A percentile compares a stretch with the other conserved stretches of the same genome.
Evolutionary conservation across 495 filamentous ascomycete species (phyloP).

Genomic region (Penicillium subrubescens): DNA sequence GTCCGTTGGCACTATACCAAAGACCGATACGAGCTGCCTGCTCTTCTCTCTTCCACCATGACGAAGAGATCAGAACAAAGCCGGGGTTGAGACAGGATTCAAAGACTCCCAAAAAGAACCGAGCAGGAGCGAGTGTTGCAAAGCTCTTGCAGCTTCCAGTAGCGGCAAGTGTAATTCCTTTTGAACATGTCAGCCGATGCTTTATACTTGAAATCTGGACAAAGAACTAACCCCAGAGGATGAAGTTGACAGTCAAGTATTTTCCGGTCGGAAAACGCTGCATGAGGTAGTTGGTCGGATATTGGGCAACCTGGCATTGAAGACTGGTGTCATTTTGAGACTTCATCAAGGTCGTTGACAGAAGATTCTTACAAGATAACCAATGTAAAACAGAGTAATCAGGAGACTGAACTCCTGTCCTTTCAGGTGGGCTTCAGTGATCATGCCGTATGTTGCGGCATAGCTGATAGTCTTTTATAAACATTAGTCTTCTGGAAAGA

Average conservation of each 20-base stretch:
- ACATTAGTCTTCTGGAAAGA: background rate
- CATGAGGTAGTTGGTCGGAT: background rate
- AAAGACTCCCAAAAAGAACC: slow-evolving; percentile 5
- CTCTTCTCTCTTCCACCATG: slow-evolving; percentile 12
- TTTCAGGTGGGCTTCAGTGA: background rate
- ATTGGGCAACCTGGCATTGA: background rate
- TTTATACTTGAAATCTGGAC: background rate
- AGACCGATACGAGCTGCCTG: slow-evolving; percentile 9
- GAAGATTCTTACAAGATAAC: background rate
- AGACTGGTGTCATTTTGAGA: background rate
- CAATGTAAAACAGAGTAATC: background rate
- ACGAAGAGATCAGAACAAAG: slow-evolving; percentile 6
- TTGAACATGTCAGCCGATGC: background rate
- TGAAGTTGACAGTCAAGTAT: background rate
- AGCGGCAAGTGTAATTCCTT: background rate
- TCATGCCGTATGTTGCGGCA: background rate
- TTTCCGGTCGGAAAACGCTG: background rate
- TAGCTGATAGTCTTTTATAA: background rate
- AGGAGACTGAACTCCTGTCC: background rate
- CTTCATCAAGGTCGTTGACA: background rate
- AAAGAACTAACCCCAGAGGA: background rate
- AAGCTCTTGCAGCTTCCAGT: background rate
- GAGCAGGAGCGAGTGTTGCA: background rate
- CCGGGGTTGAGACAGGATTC: slow-evolving; percentile 3
- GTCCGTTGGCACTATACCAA: slow-evolving; percentile 17